A percentile compares a stretch with the other conserved stretches of the same genome.
Evolutionary conservation across 495 filamentous ascomycete genomes (phyloP).

Genomic region (Hypomontagnella submonticulosa): DNA sequence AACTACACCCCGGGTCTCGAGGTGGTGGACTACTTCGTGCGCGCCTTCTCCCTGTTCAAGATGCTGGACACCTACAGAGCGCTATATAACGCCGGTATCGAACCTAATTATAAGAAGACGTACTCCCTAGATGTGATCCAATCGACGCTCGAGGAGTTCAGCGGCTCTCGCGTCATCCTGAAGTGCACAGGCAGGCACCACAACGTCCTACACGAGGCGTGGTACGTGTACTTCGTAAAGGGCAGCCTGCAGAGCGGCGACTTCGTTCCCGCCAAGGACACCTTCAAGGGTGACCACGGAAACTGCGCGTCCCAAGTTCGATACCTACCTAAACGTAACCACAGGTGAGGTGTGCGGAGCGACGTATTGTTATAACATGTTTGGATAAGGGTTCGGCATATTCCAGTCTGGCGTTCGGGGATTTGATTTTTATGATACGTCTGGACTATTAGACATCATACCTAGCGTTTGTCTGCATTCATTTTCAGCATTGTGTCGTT

Average conservation of each 20-base stretch:
- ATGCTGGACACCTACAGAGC: slow-evolving; percentile 64
- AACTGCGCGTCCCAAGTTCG: slow-evolving; percentile 52
- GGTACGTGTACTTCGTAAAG: slow-evolving; percentile 85
- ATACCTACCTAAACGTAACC: slow-evolving; percentile 53
- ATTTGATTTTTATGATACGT: slow-evolving; percentile 6
- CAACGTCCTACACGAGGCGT: slow-evolving; percentile 75
- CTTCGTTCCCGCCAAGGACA: slow-evolving; percentile 68
- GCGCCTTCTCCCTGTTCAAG: slow-evolving; percentile 71
- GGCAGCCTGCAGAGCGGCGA: slow-evolving; percentile 79
- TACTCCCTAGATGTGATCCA: slow-evolving; percentile 74
- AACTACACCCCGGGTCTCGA: slow-evolving; percentile 68
- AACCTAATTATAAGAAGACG: slow-evolving; percentile 66
- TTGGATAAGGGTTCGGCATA: slow-evolving; percentile 19
- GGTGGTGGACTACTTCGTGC: slow-evolving; percentile 71
- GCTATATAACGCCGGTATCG: slow-evolving; percentile 71
- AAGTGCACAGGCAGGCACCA: slow-evolving; percentile 66
- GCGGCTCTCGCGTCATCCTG: slow-evolving; percentile 74
- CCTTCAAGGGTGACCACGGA: slow-evolving; percentile 48
- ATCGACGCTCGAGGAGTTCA: slow-evolving; percentile 68
- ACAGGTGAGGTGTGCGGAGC: slow-evolving; percentile 18
- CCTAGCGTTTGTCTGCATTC: too few relatives aligned
- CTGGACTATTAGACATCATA: neutral
- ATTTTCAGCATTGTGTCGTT: too few relatives aligned
- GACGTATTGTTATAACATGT: neutral
- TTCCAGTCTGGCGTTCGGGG: slow-evolving; percentile 19